Conservation (phyloP, 345 rosid species). For the Brassica napus region DNA sequence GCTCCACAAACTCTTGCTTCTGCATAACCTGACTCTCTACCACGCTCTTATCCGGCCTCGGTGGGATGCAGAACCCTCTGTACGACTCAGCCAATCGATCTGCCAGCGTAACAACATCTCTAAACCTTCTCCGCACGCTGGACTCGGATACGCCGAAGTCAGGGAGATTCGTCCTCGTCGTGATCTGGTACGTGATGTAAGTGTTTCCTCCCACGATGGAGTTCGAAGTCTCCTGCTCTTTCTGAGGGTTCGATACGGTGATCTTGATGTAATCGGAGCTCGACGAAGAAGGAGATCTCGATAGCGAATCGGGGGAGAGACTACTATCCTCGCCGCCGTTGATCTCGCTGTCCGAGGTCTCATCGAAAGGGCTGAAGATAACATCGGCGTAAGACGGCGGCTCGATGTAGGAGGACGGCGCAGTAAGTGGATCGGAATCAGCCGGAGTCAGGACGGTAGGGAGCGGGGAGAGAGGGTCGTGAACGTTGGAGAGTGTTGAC, state of each 20-base stretch:
- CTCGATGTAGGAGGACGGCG: slow-evolving; percentile 66
- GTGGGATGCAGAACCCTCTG: slow-evolving; percentile 83
- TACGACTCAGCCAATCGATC: slow-evolving; percentile 84
- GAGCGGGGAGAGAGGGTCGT: slow-evolving; percentile 57
- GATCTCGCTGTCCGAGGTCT: slow-evolving; percentile 51
- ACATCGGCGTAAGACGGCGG: slow-evolving; percentile 90
- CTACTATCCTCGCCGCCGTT: slow-evolving; percentile 58
- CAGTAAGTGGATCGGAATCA: slow-evolving; percentile 76
- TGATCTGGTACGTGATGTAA: slow-evolving; percentile 72
- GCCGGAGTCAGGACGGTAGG: slow-evolving; percentile 50
- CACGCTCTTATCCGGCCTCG: slow-evolving; percentile 90
- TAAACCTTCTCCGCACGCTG: slow-evolving; percentile 78
- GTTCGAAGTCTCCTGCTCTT: slow-evolving; percentile 75
- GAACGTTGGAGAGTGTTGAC: slow-evolving; percentile 57
- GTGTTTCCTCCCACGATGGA: slow-evolving; percentile 76
- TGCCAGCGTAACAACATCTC: slow-evolving; percentile 76
- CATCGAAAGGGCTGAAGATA: slow-evolving; percentile 80
- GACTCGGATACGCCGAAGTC: slow-evolving; percentile 68
- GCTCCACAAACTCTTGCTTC: slow-evolving; percentile 49
- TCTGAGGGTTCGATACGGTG: slow-evolving; percentile 84
- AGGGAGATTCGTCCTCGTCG: slow-evolving; percentile 77
- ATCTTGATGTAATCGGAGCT: slow-evolving; percentile 63
- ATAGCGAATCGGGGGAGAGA: slow-evolving; percentile 45
- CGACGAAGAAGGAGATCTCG: slow-evolving; percentile 62
- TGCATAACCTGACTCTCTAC: slow-evolving; percentile 93